A percentile compares a stretch with the other conserved stretches of the same genome.
phyloP scores from a whole-genome alignment of 768 basidiomycete genomes.

The Lentinula lateritia region DNA sequence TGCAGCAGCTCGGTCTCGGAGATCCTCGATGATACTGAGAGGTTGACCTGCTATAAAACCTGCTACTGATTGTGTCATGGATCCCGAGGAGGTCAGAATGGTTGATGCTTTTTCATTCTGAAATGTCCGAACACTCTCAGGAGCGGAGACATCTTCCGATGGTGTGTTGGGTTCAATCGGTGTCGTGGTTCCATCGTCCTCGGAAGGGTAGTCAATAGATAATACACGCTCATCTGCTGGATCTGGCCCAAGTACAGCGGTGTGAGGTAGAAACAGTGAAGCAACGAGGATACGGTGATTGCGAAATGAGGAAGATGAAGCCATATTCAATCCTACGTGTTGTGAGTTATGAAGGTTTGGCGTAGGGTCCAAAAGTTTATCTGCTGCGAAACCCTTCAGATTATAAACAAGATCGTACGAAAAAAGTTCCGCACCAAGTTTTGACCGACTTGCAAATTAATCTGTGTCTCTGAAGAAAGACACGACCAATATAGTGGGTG shows the following conservation, averaged over 20 bases:
- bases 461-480: too few relatives aligned
- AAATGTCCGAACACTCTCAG: slow-evolving; percentile 8
- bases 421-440: neutral
- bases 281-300: slow-evolving; percentile 76
- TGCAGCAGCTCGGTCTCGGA: slow-evolving; percentile 34
- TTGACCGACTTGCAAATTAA: neutral
- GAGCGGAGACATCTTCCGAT: slow-evolving; percentile 1
- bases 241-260: slow-evolving; percentile 53
- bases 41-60: slow-evolving; percentile 4
- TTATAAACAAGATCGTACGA: neutral
- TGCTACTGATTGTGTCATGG: neutral
- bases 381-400: neutral
- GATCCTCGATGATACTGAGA: slow-evolving; percentile 63
- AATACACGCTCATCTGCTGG: slow-evolving; percentile 36
- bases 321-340: slow-evolving; percentile 20
- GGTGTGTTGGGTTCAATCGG: slow-evolving; percentile 6
- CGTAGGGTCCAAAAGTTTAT: neutral
- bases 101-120: neutral
- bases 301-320: slow-evolving; percentile 68
- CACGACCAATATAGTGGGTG: neutral
- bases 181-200: slow-evolving; percentile 1
- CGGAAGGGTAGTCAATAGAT: neutral
- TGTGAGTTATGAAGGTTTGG: neutral
- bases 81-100: neutral
- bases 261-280: slow-evolving; percentile 78